Evolutionary conservation across 179 eudicot species (phyloP).

Genomic region (Actinidia arguta): DNA sequence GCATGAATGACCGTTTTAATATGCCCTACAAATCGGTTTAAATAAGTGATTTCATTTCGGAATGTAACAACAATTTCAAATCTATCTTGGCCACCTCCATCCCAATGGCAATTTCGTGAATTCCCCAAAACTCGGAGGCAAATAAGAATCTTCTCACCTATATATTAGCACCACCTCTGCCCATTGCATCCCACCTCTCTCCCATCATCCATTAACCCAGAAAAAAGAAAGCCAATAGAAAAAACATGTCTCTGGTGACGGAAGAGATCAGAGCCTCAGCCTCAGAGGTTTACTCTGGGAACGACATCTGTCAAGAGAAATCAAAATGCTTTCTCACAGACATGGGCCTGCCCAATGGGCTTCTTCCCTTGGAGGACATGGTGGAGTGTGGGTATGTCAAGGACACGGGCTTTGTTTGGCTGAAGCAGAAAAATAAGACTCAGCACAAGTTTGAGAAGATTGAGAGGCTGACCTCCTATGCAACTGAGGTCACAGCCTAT

Average conservation of each 20-base stretch:
- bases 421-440: slow-evolving; percentile 43
- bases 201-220: not conserved
- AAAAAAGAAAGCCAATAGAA: not conserved
- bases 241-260: slow-evolving; percentile 55
- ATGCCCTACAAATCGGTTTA: not conserved
- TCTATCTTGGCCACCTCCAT: not conserved
- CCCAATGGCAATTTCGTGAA: slow-evolving; percentile 5
- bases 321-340: slow-evolving; percentile 49
- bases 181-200: not conserved
- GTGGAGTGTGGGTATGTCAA: slow-evolving; percentile 41
- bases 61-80: too few relatives aligned
- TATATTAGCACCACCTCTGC: not conserved
- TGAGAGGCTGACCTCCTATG: slow-evolving; percentile 35
- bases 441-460: slow-evolving; percentile 50
- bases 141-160: not conserved
- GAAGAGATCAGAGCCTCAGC: slow-evolving; percentile 66
- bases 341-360: slow-evolving; percentile 67
- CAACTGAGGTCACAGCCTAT: slow-evolving; percentile 45
- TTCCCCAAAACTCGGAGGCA: slow-evolving; percentile 11
- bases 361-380: slow-evolving; percentile 52
- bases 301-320: slow-evolving; percentile 56
- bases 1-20: too few relatives aligned
- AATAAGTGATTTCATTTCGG: too few relatives aligned
- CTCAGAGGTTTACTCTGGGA: slow-evolving; percentile 56
- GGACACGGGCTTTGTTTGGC: slow-evolving; percentile 53